Percentiles rank a stretch among this genome's conserved stretches.
Evolutionary conservation across 2,329 filamentous ascomycete genomes (phyloP).

Genomic region (Hirsutella rhossiliensis): DNA sequence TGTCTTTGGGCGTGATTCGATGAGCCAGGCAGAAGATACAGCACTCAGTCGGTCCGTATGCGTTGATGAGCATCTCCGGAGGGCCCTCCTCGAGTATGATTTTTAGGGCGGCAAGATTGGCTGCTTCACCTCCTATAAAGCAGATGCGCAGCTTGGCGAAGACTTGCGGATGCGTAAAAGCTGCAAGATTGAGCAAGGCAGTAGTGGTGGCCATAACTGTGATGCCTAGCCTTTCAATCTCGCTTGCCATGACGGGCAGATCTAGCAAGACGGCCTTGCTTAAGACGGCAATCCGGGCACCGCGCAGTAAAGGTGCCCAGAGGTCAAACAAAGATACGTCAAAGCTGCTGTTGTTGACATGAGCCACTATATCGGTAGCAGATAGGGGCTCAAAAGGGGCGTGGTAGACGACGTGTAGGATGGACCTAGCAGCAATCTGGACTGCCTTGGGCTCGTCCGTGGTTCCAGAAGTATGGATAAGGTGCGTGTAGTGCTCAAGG

Average conservation of each 20-base stretch:
- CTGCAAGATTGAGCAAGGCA: background rate
- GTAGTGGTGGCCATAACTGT: background rate
- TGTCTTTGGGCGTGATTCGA: background rate
- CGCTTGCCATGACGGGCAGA: background rate
- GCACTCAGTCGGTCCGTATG: background rate
- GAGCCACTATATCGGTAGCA: background rate
- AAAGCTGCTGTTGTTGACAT: slow-evolving; percentile 1
- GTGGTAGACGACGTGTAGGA: background rate
- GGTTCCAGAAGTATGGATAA: background rate
- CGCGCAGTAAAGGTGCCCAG: background rate
- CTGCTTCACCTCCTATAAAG: slow-evolving; percentile 1
- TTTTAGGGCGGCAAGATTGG: background rate
- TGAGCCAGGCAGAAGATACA: background rate
- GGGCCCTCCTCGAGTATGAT: background rate
- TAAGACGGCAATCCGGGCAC: background rate
- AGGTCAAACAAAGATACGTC: background rate
- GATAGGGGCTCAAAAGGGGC: background rate
- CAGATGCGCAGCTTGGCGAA: background rate
- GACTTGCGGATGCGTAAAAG: background rate
- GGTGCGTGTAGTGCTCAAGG: background rate
- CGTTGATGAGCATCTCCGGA: background rate
- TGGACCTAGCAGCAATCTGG: background rate
- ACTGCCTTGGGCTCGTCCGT: slow-evolving; percentile 1
- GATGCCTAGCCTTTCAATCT: background rate
- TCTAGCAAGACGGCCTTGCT: background rate